Conservation (phyloP, 805 yeast species). For the Monosporozyma aerobia region DNA sequence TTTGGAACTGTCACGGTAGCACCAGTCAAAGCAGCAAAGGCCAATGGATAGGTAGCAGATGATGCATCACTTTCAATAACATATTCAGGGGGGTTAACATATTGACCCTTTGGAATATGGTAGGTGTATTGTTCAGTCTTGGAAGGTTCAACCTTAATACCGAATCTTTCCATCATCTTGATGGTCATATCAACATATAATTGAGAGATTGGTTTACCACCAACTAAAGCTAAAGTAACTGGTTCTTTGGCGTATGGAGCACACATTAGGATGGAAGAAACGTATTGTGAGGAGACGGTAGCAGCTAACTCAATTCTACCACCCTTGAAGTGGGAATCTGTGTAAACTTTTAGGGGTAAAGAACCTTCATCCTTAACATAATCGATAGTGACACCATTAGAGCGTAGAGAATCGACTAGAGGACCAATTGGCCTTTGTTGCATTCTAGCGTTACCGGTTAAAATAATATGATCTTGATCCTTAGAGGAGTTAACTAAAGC, state of each 20-base stretch:
- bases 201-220: conserved; percentile 95
- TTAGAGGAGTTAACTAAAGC: conserved; percentile 56
- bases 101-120: conserved; percentile 77
- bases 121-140: conserved; percentile 72
- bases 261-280: conserved; percentile 90
- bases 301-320: conserved; percentile 92
- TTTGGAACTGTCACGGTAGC: conserved; percentile 88
- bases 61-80: conserved; percentile 95
- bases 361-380: conserved; percentile 74
- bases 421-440: conserved; percentile 97
- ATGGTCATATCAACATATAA: conserved; percentile 96
- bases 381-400: conserved; percentile 68
- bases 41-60: conserved; percentile 94
- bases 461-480: conserved; percentile 39
- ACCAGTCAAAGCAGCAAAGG: conserved; percentile 95
- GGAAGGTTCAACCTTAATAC: conserved; percentile 65
- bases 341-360: conserved; percentile 64
- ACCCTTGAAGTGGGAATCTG: conserved; percentile 70
- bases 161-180: conserved; percentile 87
- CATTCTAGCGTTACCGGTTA: conserved; percentile 96
- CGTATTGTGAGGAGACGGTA: conserved; percentile 94
- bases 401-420: conserved; percentile 77
- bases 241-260: conserved; percentile 92
- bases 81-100: conserved; percentile 73
- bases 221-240: conserved; percentile 79